A percentile compares a stretch with the other conserved stretches of the same genome.
phyloP scores from a whole-genome alignment of 2,329 filamentous ascomycete genomes.

The Penicillium sp. region DNA sequence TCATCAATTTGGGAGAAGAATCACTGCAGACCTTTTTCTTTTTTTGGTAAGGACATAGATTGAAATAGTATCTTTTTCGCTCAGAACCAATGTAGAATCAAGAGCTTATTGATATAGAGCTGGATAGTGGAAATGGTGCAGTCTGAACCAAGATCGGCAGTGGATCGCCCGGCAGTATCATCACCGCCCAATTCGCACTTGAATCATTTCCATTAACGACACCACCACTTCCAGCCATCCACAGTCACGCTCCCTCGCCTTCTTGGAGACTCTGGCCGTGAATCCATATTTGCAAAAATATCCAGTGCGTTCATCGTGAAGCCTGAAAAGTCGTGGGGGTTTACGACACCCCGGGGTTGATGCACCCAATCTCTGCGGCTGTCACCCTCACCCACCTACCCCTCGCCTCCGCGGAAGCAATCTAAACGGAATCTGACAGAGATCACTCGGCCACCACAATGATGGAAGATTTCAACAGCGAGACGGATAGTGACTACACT shows the following conservation, averaged over 20 bases:
- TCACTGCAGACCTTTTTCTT: neutral
- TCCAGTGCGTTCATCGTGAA: conserved; percentile 1
- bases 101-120: neutral
- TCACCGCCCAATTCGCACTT: conserved; percentile 15
- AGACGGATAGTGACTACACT: conserved; percentile 98
- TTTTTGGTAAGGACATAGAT: too few species aligned
- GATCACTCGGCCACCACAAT: conserved; percentile 16
- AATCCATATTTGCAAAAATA: neutral
- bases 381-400: conserved; percentile 13
- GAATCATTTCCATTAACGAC: conserved; percentile 6
- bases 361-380: conserved; percentile 20
- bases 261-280: neutral
- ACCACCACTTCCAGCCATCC: conserved; percentile 7
- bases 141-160: neutral
- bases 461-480: conserved; percentile 98
- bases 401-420: conserved; percentile 10
- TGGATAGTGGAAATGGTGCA: neutral
- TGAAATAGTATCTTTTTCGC: neutral
- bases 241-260: neutral
- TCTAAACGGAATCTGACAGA: conserved; percentile 12
- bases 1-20: neutral
- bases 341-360: conserved; percentile 17
- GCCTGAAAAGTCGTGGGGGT: conserved; percentile 10
- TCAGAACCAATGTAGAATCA: neutral
- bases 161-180: conserved; percentile 8